Base-by-base conservation (phyloP, 305 asterid species). In the Fraxinus ornus region DNA sequence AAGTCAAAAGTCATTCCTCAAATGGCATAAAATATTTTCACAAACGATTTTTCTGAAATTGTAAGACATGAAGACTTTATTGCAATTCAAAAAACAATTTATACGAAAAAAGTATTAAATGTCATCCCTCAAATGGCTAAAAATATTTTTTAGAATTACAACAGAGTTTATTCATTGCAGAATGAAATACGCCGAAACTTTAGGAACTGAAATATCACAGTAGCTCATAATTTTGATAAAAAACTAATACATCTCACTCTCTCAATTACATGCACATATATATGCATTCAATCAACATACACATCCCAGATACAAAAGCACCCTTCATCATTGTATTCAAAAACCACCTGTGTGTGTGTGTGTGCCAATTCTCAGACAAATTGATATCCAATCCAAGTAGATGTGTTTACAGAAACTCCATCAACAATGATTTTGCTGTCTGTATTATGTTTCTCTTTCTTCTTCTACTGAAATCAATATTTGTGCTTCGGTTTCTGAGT, bases 371-470 rank as follows among this genome's bases (percentile, higher is more conserved):
- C 64, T 39, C 36, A 82, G 36, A 66, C 72, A 39, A 78, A 60
- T 44, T 47, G 57, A 19, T 22, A 62, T 81, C 80, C 81, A 57
- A 75, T 10, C 26, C 75, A 17, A 28, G 32, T 76, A 78, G 39
- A 75, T 47, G 44, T 8, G 73, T 41, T 64, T 39, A 3, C 32
- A 24, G 81, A 80, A 83, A 78, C 57, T 19, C 57, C 76, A 33
- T 68, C 78, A 72, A 75, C 84, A 79, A 73, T 41, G 70, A 83
- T 81, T n/a, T 66, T 64, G 74, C 75, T 72, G 9, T 39, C 21
- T 28, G 10, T 26, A 4, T 68, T 26, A 28, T 30, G 3, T 62
- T 17, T 78, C 41, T 12, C 74, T 82, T 49, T 78, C 76, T 72
- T 60, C 84, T 71, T 75, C 78, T 62, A 55, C 35, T 9, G 68